A percentile compares a stretch with the other conserved stretches of the same genome.
phyloP scores from a whole-genome alignment of 257 asterid genomes.

The Coffea eugenioides region DNA sequence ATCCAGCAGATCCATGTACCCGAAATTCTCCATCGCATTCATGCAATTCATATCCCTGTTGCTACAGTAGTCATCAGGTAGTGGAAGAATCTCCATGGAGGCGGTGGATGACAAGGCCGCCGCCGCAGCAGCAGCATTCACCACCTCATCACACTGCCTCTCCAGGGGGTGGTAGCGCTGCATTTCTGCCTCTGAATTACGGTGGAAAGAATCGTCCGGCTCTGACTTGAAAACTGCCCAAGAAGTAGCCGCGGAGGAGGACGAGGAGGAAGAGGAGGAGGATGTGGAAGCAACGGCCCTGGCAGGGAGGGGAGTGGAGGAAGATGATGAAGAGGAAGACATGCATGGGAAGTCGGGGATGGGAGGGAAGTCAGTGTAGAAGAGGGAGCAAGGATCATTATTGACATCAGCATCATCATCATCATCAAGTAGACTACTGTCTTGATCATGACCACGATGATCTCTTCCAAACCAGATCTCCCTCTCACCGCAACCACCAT shows the following conservation, averaged over 20 bases:
- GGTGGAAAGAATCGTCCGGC: slow-evolving; percentile 19
- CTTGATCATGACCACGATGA: neutral
- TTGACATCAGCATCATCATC: slow-evolving; percentile 20
- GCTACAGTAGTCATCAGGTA: slow-evolving; percentile 16
- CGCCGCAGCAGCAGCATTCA: slow-evolving; percentile 15
- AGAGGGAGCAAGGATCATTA: slow-evolving; percentile 43
- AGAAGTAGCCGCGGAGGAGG: slow-evolving; percentile 31
- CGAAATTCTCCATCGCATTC: slow-evolving; percentile 59
- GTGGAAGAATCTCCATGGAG: slow-evolving; percentile 40
- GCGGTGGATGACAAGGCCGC: slow-evolving; percentile 48
- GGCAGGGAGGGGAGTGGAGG: slow-evolving; percentile 44
- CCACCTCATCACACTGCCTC: neutral
- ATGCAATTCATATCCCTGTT: slow-evolving; percentile 41
- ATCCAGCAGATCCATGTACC: slow-evolving; percentile 74
- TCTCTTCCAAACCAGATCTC: slow-evolving; percentile 50
- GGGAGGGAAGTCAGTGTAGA: slow-evolving; percentile 59
- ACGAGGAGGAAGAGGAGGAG: slow-evolving; percentile 40
- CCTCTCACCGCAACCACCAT: slow-evolving; percentile 12
- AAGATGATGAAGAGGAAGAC: slow-evolving; percentile 86
- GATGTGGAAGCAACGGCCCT: slow-evolving; percentile 24
- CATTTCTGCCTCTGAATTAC: slow-evolving; percentile 1
- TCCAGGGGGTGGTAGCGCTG: neutral
- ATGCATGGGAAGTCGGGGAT: slow-evolving; percentile 87
- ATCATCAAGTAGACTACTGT: slow-evolving; percentile 27
- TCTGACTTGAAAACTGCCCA: slow-evolving; percentile 44